Conservation (phyloP, 2,329 filamentous ascomycete species). For the Albophoma yamanashiensis region DNA sequence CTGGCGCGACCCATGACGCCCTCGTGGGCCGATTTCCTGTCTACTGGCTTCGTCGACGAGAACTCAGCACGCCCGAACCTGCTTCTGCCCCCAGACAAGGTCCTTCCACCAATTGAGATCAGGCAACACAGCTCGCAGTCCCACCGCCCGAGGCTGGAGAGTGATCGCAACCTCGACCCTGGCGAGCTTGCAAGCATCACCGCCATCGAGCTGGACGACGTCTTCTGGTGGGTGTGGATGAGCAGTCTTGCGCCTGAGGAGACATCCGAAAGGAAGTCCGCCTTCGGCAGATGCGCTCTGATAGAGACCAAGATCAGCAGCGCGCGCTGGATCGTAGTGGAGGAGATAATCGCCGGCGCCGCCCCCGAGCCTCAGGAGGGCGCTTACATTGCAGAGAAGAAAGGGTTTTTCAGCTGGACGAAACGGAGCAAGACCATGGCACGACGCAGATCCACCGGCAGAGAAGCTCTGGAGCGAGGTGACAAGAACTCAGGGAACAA, state of each 20-base stretch:
- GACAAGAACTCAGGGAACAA: constrained; percentile 31
- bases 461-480: constrained; percentile 40
- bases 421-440: constrained; percentile 51
- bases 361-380: constrained; percentile 74
- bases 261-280: constrained; percentile 72
- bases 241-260: constrained; percentile 89
- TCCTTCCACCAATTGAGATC: constrained; percentile 71
- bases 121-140: constrained; percentile 82
- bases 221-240: constrained; percentile 99
- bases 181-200: constrained; percentile 92
- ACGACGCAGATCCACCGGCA: constrained; percentile 61
- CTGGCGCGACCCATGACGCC: constrained; percentile 82
- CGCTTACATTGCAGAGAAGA: constrained; percentile 92
- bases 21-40: constrained; percentile 97
- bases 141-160: constrained; percentile 62
- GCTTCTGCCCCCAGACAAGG: constrained; percentile 82
- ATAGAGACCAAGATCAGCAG: constrained; percentile 76
- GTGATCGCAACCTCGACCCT: constrained; percentile 62
- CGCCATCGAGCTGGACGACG: constrained; percentile 77
- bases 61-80: constrained; percentile 55
- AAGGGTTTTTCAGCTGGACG: constrained; percentile 83
- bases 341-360: constrained; percentile 92
- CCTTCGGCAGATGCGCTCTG: constrained; percentile 87
- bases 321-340: constrained; percentile 86
- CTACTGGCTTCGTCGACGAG: constrained; percentile 79